These are phyloP conservation scores for Blastocladiella emersonii DNA, from an alignment of 371 early-diverging fungal species.

Conservation along the genomic window DNA sequence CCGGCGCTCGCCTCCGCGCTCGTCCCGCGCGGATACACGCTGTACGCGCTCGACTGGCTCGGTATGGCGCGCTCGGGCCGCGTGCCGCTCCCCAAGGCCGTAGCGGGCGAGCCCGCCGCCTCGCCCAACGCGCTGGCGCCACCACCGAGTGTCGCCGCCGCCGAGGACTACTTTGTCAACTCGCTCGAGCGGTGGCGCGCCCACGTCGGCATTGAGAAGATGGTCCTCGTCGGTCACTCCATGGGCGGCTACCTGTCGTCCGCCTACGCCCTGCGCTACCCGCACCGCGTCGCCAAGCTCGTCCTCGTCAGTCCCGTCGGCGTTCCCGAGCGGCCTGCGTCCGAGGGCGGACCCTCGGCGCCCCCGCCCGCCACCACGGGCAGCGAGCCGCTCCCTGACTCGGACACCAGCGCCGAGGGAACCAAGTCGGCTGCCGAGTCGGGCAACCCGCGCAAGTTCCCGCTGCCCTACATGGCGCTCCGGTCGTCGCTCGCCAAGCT, in stretches of 20 bases:
- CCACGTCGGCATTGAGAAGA: constrained; percentile 55
- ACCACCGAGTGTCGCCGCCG: constrained; percentile 20
- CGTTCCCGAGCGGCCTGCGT: constrained; percentile 9
- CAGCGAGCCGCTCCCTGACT: neutral
- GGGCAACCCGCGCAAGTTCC: constrained; percentile 17
- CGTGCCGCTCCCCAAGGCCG: constrained; percentile 15
- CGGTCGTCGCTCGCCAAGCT: constrained; percentile 21
- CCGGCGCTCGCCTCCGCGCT: neutral
- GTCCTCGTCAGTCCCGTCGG: constrained; percentile 74
- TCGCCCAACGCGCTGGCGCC: neutral
- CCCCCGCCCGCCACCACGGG: constrained; percentile 13
- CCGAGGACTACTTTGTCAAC: constrained; percentile 79
- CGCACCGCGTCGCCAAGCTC: constrained; percentile 73
- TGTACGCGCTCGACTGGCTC: constrained; percentile 15
- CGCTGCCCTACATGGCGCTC: neutral
- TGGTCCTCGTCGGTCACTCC: constrained; percentile 72
- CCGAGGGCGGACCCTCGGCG: too few species aligned
- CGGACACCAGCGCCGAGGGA: neutral
- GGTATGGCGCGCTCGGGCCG: constrained; percentile 25
- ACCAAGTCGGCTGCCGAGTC: neutral
- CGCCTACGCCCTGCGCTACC: constrained; percentile 75
- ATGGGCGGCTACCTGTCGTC: constrained; percentile 79
- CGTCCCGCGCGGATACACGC: constrained; percentile 3
- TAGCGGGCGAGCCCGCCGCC: neutral
- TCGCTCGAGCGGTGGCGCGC: constrained; percentile 82